Evolutionary conservation across 2,329 filamentous ascomycete genomes (phyloP).

Genomic region (Chaetomium sp.): DNA sequence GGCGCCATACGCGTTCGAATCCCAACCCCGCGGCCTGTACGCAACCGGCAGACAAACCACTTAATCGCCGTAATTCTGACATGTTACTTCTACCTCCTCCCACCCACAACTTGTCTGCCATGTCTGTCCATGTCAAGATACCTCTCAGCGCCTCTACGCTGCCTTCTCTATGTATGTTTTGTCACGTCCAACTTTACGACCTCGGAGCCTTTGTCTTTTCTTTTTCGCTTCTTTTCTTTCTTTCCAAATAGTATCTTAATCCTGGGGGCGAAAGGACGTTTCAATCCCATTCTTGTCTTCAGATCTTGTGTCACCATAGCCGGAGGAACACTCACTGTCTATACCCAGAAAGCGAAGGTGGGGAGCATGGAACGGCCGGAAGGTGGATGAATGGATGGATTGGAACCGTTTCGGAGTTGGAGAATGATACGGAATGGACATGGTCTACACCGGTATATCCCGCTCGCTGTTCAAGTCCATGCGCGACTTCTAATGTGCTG

Average conservation of each 20-base stretch:
- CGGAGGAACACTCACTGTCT: conserved; percentile 7
- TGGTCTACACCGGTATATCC: too few relatives aligned
- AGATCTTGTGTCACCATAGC: conserved; percentile 2
- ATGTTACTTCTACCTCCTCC: not conserved
- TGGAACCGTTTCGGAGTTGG: conserved; percentile 6
- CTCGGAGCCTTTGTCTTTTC: not conserved
- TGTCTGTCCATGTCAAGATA: not conserved
- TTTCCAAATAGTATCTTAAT: conserved; percentile 7
- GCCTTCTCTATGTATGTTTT: not conserved
- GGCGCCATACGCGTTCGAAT: too few relatives aligned
- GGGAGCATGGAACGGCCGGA: not conserved
- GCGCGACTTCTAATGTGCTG: too few relatives aligned
- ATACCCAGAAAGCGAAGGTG: conserved; percentile 10
- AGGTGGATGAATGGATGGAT: not conserved
- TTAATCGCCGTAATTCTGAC: not conserved
- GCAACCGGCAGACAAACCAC: too few relatives aligned
- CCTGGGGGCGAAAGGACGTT: not conserved
- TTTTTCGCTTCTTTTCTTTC: not conserved
- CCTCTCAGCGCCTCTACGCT: not conserved
- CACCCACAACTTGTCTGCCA: not conserved
- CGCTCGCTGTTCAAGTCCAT: too few relatives aligned
- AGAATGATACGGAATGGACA: not conserved
- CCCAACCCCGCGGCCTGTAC: too few relatives aligned
- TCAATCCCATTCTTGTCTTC: not conserved
- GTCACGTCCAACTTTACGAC: conserved; percentile 12